A percentile compares a stretch with the other conserved stretches of the same genome.
These are phyloP conservation scores for Trypethelium eluteriae DNA, from an alignment of 495 filamentous ascomycete species.

Conservation along the genomic window DNA sequence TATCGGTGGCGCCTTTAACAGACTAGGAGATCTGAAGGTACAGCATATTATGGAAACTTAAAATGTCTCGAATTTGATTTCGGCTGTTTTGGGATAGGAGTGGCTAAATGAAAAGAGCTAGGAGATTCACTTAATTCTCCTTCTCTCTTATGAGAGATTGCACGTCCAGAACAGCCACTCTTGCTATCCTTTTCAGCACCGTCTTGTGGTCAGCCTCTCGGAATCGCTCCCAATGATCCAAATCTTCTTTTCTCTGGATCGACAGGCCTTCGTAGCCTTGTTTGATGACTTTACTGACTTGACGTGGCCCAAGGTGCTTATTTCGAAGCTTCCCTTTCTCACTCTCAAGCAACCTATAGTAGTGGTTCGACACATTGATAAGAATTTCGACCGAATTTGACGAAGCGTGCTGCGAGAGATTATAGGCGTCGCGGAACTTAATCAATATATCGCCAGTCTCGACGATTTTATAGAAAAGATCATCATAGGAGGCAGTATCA, in stretches of 20 bases:
- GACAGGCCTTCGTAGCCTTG: slow-evolving; percentile 90
- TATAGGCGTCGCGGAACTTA: slow-evolving; percentile 75
- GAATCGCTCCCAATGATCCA: slow-evolving; percentile 69
- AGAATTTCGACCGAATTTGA: slow-evolving; percentile 66
- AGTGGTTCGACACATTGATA: slow-evolving; percentile 77
- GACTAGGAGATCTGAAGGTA: no score
- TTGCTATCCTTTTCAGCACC: slow-evolving; percentile 70
- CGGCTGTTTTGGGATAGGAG: neutral
- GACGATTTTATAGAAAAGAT: slow-evolving; percentile 96
- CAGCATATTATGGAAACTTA: no score
- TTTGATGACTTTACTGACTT: slow-evolving; percentile 87
- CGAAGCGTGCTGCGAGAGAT: slow-evolving; percentile 44
- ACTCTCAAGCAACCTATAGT: slow-evolving; percentile 67
- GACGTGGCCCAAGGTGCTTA: slow-evolving; percentile 64
- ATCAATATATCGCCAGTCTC: slow-evolving; percentile 78
- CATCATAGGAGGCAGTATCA: slow-evolving; percentile 79
- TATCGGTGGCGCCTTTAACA: no score
- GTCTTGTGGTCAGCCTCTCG: slow-evolving; percentile 66
- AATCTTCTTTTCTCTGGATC: slow-evolving; percentile 73
- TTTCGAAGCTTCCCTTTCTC: slow-evolving; percentile 42
- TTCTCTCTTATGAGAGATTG: slow-evolving; percentile 35
- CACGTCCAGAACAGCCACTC: slow-evolving; percentile 65
- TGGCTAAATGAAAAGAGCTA: no score
- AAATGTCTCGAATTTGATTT: neutral
- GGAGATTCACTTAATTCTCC: neutral